Evolutionary conservation across 805 yeast species (phyloP), one percentile per base, ranked within the genome.

Genomic region (Sugiyamaella floridensis): DNA sequence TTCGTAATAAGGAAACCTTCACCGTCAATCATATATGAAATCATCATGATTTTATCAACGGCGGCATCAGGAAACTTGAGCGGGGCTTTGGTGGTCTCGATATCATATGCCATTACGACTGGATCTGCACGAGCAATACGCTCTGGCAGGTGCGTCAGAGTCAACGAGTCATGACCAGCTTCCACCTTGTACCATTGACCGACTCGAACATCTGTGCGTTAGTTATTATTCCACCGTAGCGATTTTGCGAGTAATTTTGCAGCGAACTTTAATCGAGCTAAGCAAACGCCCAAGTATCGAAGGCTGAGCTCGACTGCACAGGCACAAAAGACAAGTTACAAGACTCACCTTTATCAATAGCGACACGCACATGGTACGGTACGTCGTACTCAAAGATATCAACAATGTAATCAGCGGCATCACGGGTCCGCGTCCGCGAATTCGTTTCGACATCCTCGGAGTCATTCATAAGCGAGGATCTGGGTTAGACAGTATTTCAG

Each of bases 21-120:
- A 10, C 98, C 99, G 66, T 93, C 99, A 56, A 93, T 90, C 99
- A 95, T 95, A 67, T 93, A 93, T 2, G 99, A 95, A 48, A 93
- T 93, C 99, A 95, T 95, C 97, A 93, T 93, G 42, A 93, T 79
- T 68, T 88, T 95, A 70, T 93, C 99, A 5, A 86, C 76, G 10
- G 85, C 75, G 5, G 97, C 79, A 62, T 89, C 99, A 0, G 99
- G 99, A 60, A 93, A 93, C 66, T 93, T 95, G 55, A 93, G 76
- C 1, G 98, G 98, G 11, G 95, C 89, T 66, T 93, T 93, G 12
- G 97, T 89, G 1, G 99, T 93, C 74, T 93, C 99, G 51, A 93
- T 93, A 77, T 93, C 99, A 66, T 88, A 93, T 0, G 99, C 99
- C 63, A 93, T 67, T 1, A 95, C 92, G 7, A 93, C 97, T 0